These are phyloP conservation scores for Chamaecrista fasciculata DNA, from an alignment of 306 rosid species.

Conservation along the genomic window DNA sequence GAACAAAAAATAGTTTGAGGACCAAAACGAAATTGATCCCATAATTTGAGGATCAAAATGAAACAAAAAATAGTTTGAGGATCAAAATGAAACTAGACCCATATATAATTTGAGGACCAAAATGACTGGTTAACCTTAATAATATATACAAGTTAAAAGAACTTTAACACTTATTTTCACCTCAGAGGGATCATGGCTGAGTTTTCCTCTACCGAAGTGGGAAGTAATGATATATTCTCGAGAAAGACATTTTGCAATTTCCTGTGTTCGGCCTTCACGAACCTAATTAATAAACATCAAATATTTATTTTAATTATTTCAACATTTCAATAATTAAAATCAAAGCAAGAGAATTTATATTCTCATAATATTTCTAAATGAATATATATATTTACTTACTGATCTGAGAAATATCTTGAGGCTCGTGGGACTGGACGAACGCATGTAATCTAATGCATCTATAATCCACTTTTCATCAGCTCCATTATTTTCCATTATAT, in stretches of 20 bases:
- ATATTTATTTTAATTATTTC: not conserved
- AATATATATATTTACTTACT: not conserved
- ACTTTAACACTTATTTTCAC: not conserved
- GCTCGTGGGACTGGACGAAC: slow-evolving; percentile 3
- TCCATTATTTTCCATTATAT: slow-evolving; percentile 12
- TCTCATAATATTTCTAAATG: too few species aligned
- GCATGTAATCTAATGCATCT: slow-evolving; percentile 18
- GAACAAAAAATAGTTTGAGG: too few species aligned
- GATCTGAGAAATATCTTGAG: slow-evolving; percentile 29
- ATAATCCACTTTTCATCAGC: slow-evolving; percentile 23
- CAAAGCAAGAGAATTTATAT: too few species aligned
- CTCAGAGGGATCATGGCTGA: slow-evolving; percentile 20
- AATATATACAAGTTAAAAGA: too few species aligned
- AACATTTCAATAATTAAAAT: not conserved
- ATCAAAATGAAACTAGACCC: too few species aligned
- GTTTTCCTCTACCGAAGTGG: not conserved
- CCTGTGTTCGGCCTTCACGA: not conserved
- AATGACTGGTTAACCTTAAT: too few species aligned
- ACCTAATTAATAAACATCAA: not conserved
- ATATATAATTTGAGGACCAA: too few species aligned
- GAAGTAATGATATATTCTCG: slow-evolving; percentile 13
- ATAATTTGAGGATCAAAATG: too few species aligned
- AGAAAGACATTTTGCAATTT: slow-evolving; percentile 15
- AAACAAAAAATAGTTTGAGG: too few species aligned
- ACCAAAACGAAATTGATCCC: too few species aligned